Conservation (phyloP, 2,329 filamentous ascomycete species). For the Achaetomium macrosporum region DNA sequence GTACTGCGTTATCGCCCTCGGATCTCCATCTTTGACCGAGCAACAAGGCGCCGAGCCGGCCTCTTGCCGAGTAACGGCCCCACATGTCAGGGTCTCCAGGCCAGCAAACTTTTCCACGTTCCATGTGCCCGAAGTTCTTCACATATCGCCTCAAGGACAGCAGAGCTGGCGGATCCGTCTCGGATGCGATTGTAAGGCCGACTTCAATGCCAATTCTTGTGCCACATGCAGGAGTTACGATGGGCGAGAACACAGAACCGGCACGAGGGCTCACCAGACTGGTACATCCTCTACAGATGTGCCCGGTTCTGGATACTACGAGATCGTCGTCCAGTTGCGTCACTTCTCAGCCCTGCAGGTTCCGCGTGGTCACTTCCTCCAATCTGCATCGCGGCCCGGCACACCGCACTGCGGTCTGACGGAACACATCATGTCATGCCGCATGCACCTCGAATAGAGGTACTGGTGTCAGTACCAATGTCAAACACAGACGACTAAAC, state of each 20-base stretch:
- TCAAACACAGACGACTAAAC: too few species aligned
- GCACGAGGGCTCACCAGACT: not conserved
- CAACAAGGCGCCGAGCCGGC: conserved; percentile 17
- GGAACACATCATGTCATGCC: not conserved
- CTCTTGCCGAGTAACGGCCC: conserved; percentile 18
- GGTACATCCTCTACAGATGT: not conserved
- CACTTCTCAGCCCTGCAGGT: conserved; percentile 11
- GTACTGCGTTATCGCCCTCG: conserved; percentile 26
- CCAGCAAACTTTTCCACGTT: conserved; percentile 23
- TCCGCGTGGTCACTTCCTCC: not conserved
- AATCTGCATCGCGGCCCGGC: conserved; percentile 1
- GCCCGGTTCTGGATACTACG: too few species aligned
- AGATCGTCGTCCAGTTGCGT: conserved; percentile 6
- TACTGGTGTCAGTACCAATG: not conserved
- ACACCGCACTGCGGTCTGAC: not conserved
- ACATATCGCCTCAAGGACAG: not conserved
- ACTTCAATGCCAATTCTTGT: not conserved
- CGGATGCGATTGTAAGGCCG: conserved; percentile 4
- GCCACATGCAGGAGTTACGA: not conserved
- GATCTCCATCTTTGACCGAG: conserved; percentile 26
- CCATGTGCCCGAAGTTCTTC: conserved; percentile 18
- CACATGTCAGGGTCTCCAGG: conserved; percentile 24
- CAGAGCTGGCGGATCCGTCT: conserved; percentile 1
- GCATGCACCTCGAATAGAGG: not conserved
- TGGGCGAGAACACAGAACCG: not conserved